Conservation (phyloP, 75 land plant species). For the Gnetum montanum region DNA sequence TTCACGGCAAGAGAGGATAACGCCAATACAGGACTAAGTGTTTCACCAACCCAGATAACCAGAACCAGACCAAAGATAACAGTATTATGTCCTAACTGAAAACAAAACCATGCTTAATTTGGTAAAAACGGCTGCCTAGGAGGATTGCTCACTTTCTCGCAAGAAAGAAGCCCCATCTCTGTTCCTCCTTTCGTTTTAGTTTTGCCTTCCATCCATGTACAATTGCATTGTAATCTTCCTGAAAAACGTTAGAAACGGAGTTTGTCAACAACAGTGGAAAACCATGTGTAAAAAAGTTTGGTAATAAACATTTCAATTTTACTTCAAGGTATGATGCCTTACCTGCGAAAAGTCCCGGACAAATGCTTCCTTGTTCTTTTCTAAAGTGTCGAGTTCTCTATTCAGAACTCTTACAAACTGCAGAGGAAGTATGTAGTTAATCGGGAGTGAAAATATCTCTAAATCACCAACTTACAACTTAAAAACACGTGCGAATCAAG, state of each 20-base stretch:
- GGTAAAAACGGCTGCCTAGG: too few relatives aligned
- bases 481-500: too few relatives aligned
- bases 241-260: conserved; percentile 3
- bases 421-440: background rate
- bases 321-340: background rate
- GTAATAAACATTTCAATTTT: conserved; percentile 3
- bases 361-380: conserved; percentile 62
- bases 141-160: too few relatives aligned
- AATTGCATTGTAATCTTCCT: conserved; percentile 85
- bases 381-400: conserved; percentile 55
- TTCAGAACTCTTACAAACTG: conserved; percentile 72
- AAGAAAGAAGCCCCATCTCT: conserved; percentile 89
- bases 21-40: too few relatives aligned
- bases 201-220: conserved; percentile 89
- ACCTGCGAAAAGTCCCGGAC: conserved; percentile 79
- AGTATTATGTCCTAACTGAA: too few relatives aligned
- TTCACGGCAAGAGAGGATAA: too few relatives aligned
- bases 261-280: background rate
- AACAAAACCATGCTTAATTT: too few relatives aligned
- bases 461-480: background rate
- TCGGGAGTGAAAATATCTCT: background rate
- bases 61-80: too few relatives aligned
- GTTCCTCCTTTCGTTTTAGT: conserved; percentile 70
- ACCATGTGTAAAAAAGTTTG: background rate
- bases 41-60: too few relatives aligned